phyloP scores from a whole-genome alignment of 441 rosid species.

The Pelargonium citronellum region DNA sequence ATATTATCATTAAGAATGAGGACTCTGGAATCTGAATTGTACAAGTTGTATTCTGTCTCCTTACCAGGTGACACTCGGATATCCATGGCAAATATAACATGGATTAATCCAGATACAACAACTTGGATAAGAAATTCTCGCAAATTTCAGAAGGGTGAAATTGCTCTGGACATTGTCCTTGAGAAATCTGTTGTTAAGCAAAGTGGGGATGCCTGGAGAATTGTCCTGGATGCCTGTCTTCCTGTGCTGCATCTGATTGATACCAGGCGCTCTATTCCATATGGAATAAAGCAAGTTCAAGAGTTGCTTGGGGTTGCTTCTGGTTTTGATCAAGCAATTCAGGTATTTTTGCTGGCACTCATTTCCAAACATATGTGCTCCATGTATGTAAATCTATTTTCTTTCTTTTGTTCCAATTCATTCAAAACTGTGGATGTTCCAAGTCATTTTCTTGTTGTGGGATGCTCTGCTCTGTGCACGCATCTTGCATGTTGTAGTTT shows the following conservation, averaged over 20 bases:
- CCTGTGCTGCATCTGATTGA: conserved; percentile 77
- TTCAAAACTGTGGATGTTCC: neutral
- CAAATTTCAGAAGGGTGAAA: conserved; percentile 52
- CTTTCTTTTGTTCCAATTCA: neutral
- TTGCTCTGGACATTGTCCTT: conserved; percentile 65
- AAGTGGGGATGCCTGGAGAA: conserved; percentile 97
- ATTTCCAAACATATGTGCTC: neutral
- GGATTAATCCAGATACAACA: conserved; percentile 64
- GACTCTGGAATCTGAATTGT: conserved; percentile 16
- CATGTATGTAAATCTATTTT: neutral
- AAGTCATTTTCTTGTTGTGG: neutral
- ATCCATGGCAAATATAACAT: conserved; percentile 56
- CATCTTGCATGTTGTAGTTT: conserved; percentile 1
- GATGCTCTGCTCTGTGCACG: neutral
- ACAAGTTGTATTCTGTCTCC: conserved; percentile 17
- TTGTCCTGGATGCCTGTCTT: conserved; percentile 74
- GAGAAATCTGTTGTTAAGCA: conserved; percentile 68
- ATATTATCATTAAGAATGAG: neutral
- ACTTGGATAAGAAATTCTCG: conserved; percentile 64
- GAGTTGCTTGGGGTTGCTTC: conserved; percentile 83
- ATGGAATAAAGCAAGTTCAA: conserved; percentile 84
- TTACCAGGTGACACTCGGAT: conserved; percentile 79
- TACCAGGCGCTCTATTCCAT: conserved; percentile 72
- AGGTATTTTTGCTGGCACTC: conserved; percentile 37
- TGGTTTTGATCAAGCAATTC: conserved; percentile 83